phyloP scores from a whole-genome alignment of 192 early-diverging fungal genomes.

The Coemansia sp. region DNA sequence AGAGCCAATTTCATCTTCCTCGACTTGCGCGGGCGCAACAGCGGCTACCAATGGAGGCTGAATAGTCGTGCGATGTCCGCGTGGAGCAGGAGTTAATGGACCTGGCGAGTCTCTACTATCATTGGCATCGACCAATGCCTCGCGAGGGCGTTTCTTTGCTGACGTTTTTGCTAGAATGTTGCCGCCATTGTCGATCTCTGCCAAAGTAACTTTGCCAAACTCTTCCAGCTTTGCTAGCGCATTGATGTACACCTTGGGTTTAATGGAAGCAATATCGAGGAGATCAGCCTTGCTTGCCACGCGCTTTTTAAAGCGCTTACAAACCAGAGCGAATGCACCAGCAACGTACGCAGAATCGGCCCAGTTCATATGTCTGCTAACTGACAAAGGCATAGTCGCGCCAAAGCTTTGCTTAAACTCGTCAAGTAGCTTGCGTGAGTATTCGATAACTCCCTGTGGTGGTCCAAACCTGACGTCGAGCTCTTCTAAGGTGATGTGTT shows the following conservation, averaged over 20 bases:
- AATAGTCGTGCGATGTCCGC: background rate
- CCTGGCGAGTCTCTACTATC: background rate
- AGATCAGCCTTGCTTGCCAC: constrained; percentile 30
- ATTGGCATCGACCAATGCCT: background rate
- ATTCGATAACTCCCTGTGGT: constrained; percentile 32
- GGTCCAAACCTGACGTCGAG: constrained; percentile 48
- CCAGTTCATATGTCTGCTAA: constrained; percentile 41
- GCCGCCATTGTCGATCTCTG: constrained; percentile 17
- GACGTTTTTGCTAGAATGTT: constrained; percentile 15
- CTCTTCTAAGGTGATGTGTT: constrained; percentile 47
- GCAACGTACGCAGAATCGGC: constrained; percentile 45
- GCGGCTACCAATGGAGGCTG: background rate
- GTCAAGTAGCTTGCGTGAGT: constrained; percentile 26
- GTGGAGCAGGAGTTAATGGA: background rate
- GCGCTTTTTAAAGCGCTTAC: constrained; percentile 47
- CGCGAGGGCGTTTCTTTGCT: constrained; percentile 21
- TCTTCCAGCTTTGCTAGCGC: constrained; percentile 36
- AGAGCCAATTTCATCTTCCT: background rate
- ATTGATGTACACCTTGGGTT: constrained; percentile 23
- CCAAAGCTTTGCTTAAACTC: constrained; percentile 34
- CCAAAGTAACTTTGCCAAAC: constrained; percentile 26
- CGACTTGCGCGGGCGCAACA: background rate
- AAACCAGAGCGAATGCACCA: constrained; percentile 38
- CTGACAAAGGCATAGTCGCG: constrained; percentile 29
- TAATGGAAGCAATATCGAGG: constrained; percentile 20